Conservation (phyloP, 2,329 filamentous ascomycete genomes). For the Colletotrichum sp. region DNA sequence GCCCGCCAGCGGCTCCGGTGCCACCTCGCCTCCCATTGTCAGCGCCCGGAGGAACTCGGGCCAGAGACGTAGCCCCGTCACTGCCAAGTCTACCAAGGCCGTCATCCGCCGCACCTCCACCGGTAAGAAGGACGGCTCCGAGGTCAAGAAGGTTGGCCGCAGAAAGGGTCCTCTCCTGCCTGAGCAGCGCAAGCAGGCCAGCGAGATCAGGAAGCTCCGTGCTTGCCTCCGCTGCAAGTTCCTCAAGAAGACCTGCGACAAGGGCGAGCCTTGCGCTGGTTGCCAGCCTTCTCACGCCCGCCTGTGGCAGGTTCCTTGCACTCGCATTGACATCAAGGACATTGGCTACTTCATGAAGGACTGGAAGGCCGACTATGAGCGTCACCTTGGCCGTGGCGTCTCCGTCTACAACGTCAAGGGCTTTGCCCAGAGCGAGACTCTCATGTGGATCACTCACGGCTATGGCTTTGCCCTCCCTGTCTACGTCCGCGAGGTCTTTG, state of each 20-base stretch:
- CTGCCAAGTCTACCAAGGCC: slow-evolving; percentile 78
- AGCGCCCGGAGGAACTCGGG: slow-evolving; percentile 70
- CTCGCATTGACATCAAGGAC: slow-evolving; percentile 97
- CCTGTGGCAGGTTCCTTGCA: slow-evolving; percentile 97
- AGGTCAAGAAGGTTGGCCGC: slow-evolving; percentile 91
- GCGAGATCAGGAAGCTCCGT: slow-evolving; percentile 93
- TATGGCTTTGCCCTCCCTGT: slow-evolving; percentile 94
- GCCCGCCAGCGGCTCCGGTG: slow-evolving; percentile 65
- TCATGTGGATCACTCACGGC: slow-evolving; percentile 94
- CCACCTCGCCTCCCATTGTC: slow-evolving; percentile 66
- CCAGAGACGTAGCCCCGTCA: slow-evolving; percentile 77
- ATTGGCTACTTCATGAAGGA: slow-evolving; percentile 99
- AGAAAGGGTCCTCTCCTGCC: slow-evolving; percentile 88
- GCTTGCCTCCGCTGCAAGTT: slow-evolving; percentile 97
- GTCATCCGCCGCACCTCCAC: slow-evolving; percentile 80
- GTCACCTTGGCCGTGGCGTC: slow-evolving; percentile 84
- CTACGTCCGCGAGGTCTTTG: slow-evolving; percentile 91
- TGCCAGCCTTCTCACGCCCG: slow-evolving; percentile 96
- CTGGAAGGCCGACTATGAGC: slow-evolving; percentile 96
- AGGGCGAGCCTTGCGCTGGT: slow-evolving; percentile 93
- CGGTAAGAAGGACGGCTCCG: slow-evolving; percentile 78
- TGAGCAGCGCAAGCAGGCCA: slow-evolving; percentile 94
- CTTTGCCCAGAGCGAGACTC: slow-evolving; percentile 67
- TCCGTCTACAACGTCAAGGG: slow-evolving; percentile 96
- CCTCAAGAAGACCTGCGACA: slow-evolving; percentile 98